Conservation (phyloP, 2,329 filamentous ascomycete genomes). For the Fusarium incarnatum region DNA sequence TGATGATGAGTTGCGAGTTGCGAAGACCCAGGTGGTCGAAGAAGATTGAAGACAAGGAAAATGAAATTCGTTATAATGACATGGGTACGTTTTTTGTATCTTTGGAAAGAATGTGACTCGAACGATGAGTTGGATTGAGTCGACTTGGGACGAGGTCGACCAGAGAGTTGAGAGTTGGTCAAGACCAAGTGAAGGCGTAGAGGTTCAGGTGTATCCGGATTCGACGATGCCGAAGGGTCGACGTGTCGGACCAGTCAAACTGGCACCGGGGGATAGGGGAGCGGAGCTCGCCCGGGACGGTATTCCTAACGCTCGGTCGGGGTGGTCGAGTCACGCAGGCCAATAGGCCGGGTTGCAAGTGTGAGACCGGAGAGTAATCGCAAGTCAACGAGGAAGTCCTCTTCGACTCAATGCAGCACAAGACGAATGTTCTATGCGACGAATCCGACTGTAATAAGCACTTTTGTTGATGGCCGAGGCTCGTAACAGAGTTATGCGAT, state of each 20-base stretch:
- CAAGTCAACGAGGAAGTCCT: conserved; percentile 39
- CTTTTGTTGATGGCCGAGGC: conserved; percentile 30
- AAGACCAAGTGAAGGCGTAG: conserved; percentile 20
- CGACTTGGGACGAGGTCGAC: conserved; percentile 49
- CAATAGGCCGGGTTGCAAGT: conserved; percentile 31
- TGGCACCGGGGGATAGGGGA: conserved; percentile 47
- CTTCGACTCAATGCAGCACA: conserved; percentile 44
- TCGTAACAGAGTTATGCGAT: conserved; percentile 18
- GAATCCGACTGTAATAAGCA: conserved; percentile 9
- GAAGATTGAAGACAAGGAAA: conserved; percentile 50
- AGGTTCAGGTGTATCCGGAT: conserved; percentile 32
- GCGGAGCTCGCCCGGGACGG: conserved; percentile 48
- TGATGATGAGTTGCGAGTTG: conserved; percentile 46
- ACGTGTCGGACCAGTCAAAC: conserved; percentile 47
- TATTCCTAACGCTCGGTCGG: conserved; percentile 42
- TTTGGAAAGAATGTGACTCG: conserved; percentile 48
- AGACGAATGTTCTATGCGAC: conserved; percentile 28
- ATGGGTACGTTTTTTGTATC: conserved; percentile 53
- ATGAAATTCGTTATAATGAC: conserved; percentile 58
- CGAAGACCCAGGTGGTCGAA: conserved; percentile 48
- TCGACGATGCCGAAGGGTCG: conserved; percentile 47
- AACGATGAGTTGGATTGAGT: conserved; percentile 39
- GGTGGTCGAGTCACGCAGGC: conserved; percentile 43
- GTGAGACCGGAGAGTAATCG: conserved; percentile 20
- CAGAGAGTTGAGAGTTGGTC: conserved; percentile 16